Conservation (phyloP, 768 basidiomycete genomes). For the Mycena capillaripes region DNA sequence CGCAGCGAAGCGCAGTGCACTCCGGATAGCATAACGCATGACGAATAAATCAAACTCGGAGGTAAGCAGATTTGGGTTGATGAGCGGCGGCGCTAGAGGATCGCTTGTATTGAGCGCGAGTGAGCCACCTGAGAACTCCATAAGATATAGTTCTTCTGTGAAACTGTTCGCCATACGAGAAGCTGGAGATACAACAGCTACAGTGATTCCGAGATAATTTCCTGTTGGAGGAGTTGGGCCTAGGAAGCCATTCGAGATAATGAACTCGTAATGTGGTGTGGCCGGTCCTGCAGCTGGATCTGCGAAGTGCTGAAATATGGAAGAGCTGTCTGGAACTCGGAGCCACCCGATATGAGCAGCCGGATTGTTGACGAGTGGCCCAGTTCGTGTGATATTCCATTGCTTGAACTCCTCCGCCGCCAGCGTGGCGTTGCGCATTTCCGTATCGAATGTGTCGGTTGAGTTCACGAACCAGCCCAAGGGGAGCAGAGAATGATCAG, state of each 20-base stretch:
- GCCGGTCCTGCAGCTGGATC: constrained; percentile 47
- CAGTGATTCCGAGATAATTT: not conserved
- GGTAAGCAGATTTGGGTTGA: not conserved
- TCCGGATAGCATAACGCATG: not conserved
- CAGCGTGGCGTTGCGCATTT: constrained; percentile 40
- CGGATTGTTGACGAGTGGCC: constrained; percentile 44
- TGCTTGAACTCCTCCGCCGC: constrained; percentile 40
- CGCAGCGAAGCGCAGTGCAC: not conserved
- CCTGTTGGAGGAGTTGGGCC: constrained; percentile 5
- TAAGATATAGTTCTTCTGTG: too few relatives aligned
- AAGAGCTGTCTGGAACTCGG: constrained; percentile 35
- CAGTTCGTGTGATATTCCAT: constrained; percentile 48
- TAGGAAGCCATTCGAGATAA: constrained; percentile 27
- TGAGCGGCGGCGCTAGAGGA: not conserved
- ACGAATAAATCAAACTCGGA: not conserved
- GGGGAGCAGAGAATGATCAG: constrained; percentile 46
- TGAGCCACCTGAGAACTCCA: constrained; percentile 6
- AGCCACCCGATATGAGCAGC: constrained; percentile 44
- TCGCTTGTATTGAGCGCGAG: not conserved
- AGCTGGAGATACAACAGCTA: constrained; percentile 14
- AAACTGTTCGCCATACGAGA: not conserved
- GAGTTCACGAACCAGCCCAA: constrained; percentile 44
- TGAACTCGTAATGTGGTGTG: constrained; percentile 44
- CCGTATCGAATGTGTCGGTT: constrained; percentile 43
- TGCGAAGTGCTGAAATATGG: constrained; percentile 35